phyloP scores from a whole-genome alignment of 306 rosid species.

The Ochetophila trinervis region DNA sequence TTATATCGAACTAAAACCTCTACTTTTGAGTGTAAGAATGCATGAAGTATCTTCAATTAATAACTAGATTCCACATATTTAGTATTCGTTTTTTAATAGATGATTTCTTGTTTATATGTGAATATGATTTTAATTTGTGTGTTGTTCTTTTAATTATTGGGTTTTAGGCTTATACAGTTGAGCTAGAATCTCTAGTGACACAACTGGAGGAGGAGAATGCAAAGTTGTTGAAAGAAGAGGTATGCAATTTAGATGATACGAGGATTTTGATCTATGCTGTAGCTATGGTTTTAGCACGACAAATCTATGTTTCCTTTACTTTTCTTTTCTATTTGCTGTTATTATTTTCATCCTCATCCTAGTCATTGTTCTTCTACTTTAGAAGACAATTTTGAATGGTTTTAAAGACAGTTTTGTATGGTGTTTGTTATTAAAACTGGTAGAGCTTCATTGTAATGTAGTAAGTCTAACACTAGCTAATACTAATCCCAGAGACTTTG shows the following conservation, averaged over 20 bases:
- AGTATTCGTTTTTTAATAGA: neutral
- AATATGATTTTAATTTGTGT: neutral
- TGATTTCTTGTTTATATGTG: neutral
- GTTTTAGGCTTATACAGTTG: constrained; percentile 72
- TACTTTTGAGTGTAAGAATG: no score
- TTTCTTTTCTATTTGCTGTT: neutral
- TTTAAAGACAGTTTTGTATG: constrained; percentile 4
- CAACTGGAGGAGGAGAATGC: constrained; percentile 76
- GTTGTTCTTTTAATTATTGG: neutral
- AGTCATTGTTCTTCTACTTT: neutral
- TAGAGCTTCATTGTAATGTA: neutral
- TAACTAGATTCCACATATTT: no score
- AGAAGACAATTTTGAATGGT: constrained; percentile 4
- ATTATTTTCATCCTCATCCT: neutral
- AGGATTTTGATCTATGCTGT: neutral
- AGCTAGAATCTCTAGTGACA: constrained; percentile 69
- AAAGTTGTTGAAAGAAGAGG: constrained; percentile 56
- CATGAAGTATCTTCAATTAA: no score
- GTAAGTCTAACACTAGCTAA: neutral
- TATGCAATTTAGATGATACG: constrained; percentile 15
- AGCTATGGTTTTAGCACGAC: neutral
- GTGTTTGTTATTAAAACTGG: neutral
- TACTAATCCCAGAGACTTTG: neutral
- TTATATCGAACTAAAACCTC: no score
- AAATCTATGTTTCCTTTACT: neutral